Percentiles rank a stretch among this genome's conserved stretches.
phyloP scores from a whole-genome alignment of 2,329 filamentous ascomycete species.

The Pseudomassariella vexata region DNA sequence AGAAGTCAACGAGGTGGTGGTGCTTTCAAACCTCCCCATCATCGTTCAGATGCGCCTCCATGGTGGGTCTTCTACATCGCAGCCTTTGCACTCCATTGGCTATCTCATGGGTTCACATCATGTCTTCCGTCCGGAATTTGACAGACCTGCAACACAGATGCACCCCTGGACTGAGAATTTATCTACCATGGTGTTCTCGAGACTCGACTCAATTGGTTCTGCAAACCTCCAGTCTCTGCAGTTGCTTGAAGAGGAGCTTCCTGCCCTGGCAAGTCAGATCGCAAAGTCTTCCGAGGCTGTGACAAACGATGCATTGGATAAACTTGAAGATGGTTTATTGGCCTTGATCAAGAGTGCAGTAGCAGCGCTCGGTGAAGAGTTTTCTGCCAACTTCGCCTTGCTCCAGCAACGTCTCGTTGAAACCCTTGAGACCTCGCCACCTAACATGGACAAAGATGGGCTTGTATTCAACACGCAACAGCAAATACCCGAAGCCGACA shows the following conservation, averaged over 20 bases:
- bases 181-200: constrained; percentile 48
- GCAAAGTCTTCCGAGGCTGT: constrained; percentile 43
- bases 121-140: constrained; percentile 7
- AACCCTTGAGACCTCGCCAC: constrained; percentile 8
- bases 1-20: constrained; percentile 31
- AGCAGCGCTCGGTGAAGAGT: constrained; percentile 28
- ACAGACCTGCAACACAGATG: constrained; percentile 13
- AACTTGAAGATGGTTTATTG: constrained; percentile 43
- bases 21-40: constrained; percentile 42
- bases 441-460: constrained; percentile 17
- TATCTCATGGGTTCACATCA: constrained; percentile 30
- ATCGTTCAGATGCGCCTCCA: constrained; percentile 36
- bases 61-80: constrained; percentile 28
- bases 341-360: constrained; percentile 37
- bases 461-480: constrained; percentile 10
- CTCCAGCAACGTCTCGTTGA: constrained; percentile 16
- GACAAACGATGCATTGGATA: constrained; percentile 39
- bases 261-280: constrained; percentile 52
- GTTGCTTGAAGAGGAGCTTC: constrained; percentile 60
- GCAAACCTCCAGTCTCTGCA: constrained; percentile 56
- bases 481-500: constrained; percentile 29
- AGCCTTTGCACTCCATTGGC: constrained; percentile 41
- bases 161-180: constrained; percentile 42
- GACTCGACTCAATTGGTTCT: constrained; percentile 42
- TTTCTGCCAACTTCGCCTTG: constrained; percentile 19